phyloP scores from a whole-genome alignment of 2,329 filamentous ascomycete genomes.

The Nothomitra cinnamomea region DNA sequence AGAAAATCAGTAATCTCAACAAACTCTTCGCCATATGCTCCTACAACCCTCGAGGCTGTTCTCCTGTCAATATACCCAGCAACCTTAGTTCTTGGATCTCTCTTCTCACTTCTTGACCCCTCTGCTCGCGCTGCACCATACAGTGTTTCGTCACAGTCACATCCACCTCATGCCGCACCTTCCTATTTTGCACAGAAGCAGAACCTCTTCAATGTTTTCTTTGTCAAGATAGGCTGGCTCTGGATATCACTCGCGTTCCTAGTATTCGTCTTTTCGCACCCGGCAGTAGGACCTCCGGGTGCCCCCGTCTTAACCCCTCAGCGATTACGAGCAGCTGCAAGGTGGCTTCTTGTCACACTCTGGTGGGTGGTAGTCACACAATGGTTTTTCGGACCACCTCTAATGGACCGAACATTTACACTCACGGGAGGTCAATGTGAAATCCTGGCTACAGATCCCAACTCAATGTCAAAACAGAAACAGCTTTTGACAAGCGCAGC shows the following conservation, averaged over 20 bases:
- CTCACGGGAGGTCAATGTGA: conserved; percentile 73
- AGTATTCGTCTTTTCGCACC: conserved; percentile 52
- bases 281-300: conserved; percentile 30
- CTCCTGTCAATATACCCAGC: conserved; percentile 56
- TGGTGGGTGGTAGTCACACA: conserved; percentile 84
- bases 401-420: conserved; percentile 83
- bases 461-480: conserved; percentile 23
- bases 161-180: conserved; percentile 31
- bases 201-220: conserved; percentile 82
- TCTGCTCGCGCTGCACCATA: conserved; percentile 43
- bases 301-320: conserved; percentile 24
- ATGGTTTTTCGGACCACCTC: conserved; percentile 84
- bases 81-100: conserved; percentile 62
- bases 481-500: conserved; percentile 54
- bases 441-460: conserved; percentile 20
- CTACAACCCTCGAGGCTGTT: conserved; percentile 48
- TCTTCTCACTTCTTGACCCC: conserved; percentile 67
- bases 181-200: conserved; percentile 88
- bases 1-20: background rate
- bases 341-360: conserved; percentile 56
- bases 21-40: conserved; percentile 39
- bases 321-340: conserved; percentile 40
- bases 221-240: conserved; percentile 89
- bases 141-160: conserved; percentile 23
- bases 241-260: conserved; percentile 70